These are phyloP conservation scores for Sporothrix variecibatus DNA, from an alignment of 2,329 filamentous ascomycete genomes.

Conservation along the genomic window DNA sequence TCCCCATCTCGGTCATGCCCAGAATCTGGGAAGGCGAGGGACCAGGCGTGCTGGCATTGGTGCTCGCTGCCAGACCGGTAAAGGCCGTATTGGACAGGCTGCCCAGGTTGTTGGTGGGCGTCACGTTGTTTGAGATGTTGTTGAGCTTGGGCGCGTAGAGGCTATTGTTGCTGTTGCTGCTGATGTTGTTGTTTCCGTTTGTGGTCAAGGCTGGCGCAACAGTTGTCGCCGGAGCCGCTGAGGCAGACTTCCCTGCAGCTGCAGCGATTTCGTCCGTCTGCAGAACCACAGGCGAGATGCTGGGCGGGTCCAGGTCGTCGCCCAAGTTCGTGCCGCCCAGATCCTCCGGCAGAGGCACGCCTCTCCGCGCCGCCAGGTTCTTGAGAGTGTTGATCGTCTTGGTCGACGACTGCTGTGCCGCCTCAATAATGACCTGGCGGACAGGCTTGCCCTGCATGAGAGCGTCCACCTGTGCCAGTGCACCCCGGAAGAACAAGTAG, in stretches of 20 bases:
- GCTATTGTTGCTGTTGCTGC: too few relatives aligned
- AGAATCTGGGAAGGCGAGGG: constrained; percentile 13
- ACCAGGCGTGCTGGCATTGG: constrained; percentile 3
- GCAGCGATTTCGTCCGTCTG: constrained; percentile 1
- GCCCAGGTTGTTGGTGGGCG: neutral
- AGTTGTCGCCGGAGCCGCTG: neutral
- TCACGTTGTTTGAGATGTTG: neutral
- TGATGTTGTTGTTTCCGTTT: neutral
- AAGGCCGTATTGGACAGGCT: neutral
- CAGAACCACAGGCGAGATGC: constrained; percentile 2
- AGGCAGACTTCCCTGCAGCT: neutral
- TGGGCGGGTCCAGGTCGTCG: neutral
- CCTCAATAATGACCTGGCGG: constrained; percentile 22
- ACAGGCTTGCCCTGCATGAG: constrained; percentile 25
- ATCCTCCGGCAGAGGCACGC: constrained; percentile 22
- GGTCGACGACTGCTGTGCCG: neutral
- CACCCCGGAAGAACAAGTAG: constrained; percentile 28
- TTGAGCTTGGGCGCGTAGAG: neutral
- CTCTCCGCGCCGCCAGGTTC: constrained; percentile 2
- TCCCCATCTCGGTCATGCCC: constrained; percentile 3
- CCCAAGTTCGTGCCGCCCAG: neutral
- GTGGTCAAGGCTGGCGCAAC: neutral
- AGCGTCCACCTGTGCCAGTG: constrained; percentile 30
- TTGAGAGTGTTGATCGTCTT: constrained; percentile 16
- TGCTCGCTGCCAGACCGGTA: neutral